phyloP scores from a whole-genome alignment of 768 basidiomycete genomes.

The Pisolithus tinctorius region DNA sequence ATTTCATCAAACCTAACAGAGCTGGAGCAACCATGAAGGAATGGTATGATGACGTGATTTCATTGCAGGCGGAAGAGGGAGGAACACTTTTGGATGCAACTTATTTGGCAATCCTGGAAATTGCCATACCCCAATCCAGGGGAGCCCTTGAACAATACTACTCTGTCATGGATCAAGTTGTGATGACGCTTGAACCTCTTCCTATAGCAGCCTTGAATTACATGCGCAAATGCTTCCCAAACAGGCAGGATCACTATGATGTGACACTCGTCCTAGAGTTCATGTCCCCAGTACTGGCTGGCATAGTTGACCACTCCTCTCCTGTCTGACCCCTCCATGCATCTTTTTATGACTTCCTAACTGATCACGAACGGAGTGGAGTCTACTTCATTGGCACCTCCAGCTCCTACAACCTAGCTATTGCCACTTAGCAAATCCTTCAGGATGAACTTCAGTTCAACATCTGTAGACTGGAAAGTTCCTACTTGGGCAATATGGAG shows the following conservation, averaged over 20 bases:
- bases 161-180: neutral
- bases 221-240: neutral
- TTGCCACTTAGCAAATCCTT: slow-evolving; percentile 19
- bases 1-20: slow-evolving; percentile 1
- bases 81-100: neutral
- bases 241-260: neutral
- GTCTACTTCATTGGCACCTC: neutral
- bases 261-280: neutral
- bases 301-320: neutral
- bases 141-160: neutral
- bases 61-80: neutral
- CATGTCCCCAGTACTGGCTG: neutral
- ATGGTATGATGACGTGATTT: neutral
- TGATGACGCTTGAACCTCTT: neutral
- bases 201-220: neutral
- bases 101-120: neutral
- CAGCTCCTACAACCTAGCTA: neutral
- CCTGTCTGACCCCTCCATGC: neutral
- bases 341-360: neutral
- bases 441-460: slow-evolving; percentile 26
- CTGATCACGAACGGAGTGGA: neutral
- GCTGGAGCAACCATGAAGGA: neutral
- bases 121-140: neutral
- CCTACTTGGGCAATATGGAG: slow-evolving; percentile 23
- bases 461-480: slow-evolving; percentile 27